Conservation (phyloP, 2,329 filamentous ascomycete species). For the Ceratocystis variospora region DNA sequence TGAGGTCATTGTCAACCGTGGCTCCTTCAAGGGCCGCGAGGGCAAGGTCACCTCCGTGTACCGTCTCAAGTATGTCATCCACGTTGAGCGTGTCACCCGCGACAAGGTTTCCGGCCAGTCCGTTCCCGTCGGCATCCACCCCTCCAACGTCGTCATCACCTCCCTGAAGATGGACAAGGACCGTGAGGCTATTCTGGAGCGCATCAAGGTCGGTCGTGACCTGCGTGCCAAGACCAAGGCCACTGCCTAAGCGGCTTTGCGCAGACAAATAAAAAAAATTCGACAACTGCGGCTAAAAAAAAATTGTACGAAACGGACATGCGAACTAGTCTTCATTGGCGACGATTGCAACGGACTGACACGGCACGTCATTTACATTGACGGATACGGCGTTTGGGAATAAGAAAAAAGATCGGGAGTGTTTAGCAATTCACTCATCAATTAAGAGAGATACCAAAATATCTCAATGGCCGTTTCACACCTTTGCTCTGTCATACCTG, state of each 20-base stretch:
- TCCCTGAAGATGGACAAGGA: slow-evolving; percentile 98
- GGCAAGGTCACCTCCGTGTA: slow-evolving; percentile 97
- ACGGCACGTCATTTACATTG: slow-evolving; percentile 7
- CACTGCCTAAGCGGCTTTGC: slow-evolving; percentile 27
- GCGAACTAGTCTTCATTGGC: slow-evolving; percentile 1
- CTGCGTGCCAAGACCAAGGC: slow-evolving; percentile 57
- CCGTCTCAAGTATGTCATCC: slow-evolving; percentile 94
- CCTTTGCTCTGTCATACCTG: slow-evolving; percentile 31
- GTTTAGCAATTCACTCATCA: slow-evolving; percentile 17
- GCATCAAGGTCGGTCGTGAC: slow-evolving; percentile 70
- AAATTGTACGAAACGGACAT: slow-evolving; percentile 13
- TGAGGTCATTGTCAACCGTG: slow-evolving; percentile 84
- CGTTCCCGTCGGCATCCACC: slow-evolving; percentile 85
- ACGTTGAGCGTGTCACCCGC: slow-evolving; percentile 90
- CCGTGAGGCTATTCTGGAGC: slow-evolving; percentile 75
- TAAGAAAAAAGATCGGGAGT: slow-evolving; percentile 12
- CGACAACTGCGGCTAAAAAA: slow-evolving; percentile 12
- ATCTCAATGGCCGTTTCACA: slow-evolving; percentile 65
- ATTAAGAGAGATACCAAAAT: slow-evolving; percentile 31
- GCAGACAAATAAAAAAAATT: slow-evolving; percentile 11
- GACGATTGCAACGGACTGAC: slow-evolving; percentile 11
- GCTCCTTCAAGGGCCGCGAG: slow-evolving; percentile 92
- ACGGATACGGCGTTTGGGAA: slow-evolving; percentile 22
- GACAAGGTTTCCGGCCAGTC: slow-evolving; percentile 97
- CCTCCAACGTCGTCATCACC: slow-evolving; percentile 95